Conservation (phyloP, 1,139 yeast genomes). For the Magnusiomyces fungicola region DNA sequence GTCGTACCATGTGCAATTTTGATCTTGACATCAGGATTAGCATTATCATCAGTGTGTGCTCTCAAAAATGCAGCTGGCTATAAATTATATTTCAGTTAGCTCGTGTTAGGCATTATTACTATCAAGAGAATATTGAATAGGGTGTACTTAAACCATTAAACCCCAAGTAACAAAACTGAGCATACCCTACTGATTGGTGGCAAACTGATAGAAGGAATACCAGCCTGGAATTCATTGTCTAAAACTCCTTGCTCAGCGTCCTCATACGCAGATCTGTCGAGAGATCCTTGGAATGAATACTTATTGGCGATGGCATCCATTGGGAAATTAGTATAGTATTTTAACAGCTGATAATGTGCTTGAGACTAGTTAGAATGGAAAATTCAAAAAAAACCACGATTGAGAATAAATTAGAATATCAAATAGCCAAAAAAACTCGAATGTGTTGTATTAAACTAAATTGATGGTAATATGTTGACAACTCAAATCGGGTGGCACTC, state of each 20-base stretch:
- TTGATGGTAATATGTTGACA: no score
- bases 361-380: background rate
- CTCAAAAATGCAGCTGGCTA: slow-evolving; percentile 88
- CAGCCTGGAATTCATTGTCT: slow-evolving; percentile 12
- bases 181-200: slow-evolving; percentile 69
- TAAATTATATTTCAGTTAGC: no score
- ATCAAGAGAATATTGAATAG: no score
- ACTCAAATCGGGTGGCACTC: no score
- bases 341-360: no score
- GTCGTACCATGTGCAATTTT: slow-evolving; percentile 99
- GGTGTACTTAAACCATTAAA: no score
- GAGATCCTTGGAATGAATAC: slow-evolving; percentile 16
- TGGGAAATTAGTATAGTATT: no score
- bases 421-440: no score
- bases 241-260: slow-evolving; percentile 12
- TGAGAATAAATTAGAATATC: slow-evolving; percentile 4
- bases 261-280: slow-evolving; percentile 10
- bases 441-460: no score
- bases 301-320: slow-evolving; percentile 24
- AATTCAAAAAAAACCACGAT: background rate
- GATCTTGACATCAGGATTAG: slow-evolving; percentile 89
- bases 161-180: background rate
- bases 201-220: slow-evolving; percentile 57
- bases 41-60: slow-evolving; percentile 95
- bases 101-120: no score